Conservation (phyloP, 139 green algal species). For the Diplosphaera chodatii region DNA sequence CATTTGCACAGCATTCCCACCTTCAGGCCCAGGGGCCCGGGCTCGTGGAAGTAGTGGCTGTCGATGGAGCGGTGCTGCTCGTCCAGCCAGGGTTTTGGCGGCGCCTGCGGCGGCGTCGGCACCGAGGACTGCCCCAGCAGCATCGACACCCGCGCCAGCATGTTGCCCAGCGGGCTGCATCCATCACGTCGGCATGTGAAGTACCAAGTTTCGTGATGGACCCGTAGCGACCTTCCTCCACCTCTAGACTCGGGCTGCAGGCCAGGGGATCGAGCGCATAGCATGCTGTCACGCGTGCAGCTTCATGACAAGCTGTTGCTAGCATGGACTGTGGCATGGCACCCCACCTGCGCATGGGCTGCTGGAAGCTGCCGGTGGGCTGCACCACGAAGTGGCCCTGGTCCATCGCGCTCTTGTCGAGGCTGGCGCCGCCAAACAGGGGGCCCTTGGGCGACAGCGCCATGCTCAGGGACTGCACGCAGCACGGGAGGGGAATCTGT, state of each 20-base stretch:
- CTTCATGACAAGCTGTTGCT: too few relatives aligned
- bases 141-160: too few relatives aligned
- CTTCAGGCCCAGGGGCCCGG: constrained; percentile 14
- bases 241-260: too few relatives aligned
- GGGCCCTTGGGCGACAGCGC: background rate
- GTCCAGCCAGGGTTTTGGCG: background rate
- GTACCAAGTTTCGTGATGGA: too few relatives aligned
- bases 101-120: too few relatives aligned
- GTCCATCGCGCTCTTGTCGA: background rate
- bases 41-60: constrained; percentile 8
- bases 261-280: too few relatives aligned
- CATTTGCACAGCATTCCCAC: background rate
- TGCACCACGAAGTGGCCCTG: background rate
- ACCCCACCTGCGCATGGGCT: background rate
- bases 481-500: too few relatives aligned
- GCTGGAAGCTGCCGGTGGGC: background rate
- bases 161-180: background rate
- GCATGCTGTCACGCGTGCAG: too few relatives aligned
- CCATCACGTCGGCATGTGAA: too few relatives aligned
- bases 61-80: constrained; percentile 5
- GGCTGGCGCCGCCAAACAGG: background rate
- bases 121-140: too few relatives aligned
- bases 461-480: background rate
- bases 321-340: too few relatives aligned
- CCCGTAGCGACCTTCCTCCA: too few relatives aligned